Conservation (phyloP, 805 yeast species). For the Candida fluviatilis region DNA sequence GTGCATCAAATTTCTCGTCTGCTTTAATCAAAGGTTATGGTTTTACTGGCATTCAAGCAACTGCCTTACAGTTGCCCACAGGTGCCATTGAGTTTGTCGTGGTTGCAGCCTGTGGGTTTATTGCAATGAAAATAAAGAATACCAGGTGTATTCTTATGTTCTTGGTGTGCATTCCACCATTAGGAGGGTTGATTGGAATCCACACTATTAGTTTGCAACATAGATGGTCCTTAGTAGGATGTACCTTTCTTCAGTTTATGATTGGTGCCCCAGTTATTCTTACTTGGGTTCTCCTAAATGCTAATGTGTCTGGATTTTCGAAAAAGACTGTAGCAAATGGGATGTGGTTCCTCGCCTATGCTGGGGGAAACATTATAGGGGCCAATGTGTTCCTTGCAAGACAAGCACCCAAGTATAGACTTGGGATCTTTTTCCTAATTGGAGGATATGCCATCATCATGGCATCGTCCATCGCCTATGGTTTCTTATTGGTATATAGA, state of each 20-base stretch:
- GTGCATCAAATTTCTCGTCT: constrained; percentile 20
- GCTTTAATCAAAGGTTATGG: constrained; percentile 31
- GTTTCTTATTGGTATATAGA: constrained; percentile 11
- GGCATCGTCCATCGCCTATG: constrained; percentile 12
- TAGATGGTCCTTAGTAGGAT: constrained; percentile 25
- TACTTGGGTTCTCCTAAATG: constrained; percentile 19
- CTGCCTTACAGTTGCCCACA: constrained; percentile 23
- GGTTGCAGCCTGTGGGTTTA: constrained; percentile 25
- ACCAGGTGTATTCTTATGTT: constrained; percentile 14
- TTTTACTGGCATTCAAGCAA: constrained; percentile 22
- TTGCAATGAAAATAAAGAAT: constrained; percentile 16
- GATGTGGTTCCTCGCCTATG: constrained; percentile 20
- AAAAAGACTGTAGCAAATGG: constrained; percentile 20
- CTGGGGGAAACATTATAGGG: constrained; percentile 27
- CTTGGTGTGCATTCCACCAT: constrained; percentile 16
- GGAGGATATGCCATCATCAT: constrained; percentile 19
- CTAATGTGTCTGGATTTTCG: constrained; percentile 20
- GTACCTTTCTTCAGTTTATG: constrained; percentile 27
- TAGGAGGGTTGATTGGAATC: constrained; percentile 24
- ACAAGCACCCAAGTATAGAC: constrained; percentile 21
- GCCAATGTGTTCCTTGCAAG: constrained; percentile 19
- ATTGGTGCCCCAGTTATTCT: constrained; percentile 28
- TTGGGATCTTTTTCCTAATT: constrained; percentile 21
- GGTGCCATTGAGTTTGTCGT: constrained; percentile 23
- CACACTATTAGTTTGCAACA: constrained; percentile 14